A percentile compares a stretch with the other conserved stretches of the same genome.
Evolutionary conservation across 192 early-diverging fungal genomes (phyloP).

Genomic region (Gigaspora rosea): DNA sequence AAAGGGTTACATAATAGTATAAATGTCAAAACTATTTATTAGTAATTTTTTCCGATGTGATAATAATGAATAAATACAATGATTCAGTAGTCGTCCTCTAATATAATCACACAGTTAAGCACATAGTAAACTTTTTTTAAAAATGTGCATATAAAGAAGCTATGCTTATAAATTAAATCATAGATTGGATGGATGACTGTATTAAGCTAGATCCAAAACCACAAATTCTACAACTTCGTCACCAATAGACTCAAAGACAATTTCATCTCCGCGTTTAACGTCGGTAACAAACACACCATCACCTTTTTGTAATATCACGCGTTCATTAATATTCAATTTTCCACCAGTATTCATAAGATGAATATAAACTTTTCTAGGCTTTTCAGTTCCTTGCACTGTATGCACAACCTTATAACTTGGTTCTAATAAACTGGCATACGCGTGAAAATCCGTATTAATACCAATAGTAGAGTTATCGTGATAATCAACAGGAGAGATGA

Average conservation of each 20-base stretch:
- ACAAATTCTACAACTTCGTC: conserved; percentile 29
- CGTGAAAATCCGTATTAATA: conserved; percentile 34
- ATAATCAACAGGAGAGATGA: neutral
- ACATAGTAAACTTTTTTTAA: too few species aligned
- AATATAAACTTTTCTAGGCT: conserved; percentile 25
- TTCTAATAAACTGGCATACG: conserved; percentile 32
- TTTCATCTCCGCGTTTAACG: conserved; percentile 21
- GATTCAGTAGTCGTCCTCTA: too few species aligned
- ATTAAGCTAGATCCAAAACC: conserved; percentile 31
- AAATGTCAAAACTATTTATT: too few species aligned
- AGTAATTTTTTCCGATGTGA: too few species aligned
- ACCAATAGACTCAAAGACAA: conserved; percentile 26
- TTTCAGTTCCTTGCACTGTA: conserved; percentile 1
- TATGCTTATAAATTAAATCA: too few species aligned
- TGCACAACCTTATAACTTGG: conserved; percentile 9
- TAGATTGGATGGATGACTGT: too few species aligned
- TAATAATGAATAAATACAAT: too few species aligned
- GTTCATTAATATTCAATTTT: conserved; percentile 15
- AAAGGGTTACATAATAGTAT: too few species aligned
- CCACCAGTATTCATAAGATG: conserved; percentile 3
- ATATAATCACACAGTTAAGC: too few species aligned
- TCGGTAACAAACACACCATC: conserved; percentile 37
- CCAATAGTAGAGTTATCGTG: conserved; percentile 8
- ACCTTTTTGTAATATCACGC: conserved; percentile 7
- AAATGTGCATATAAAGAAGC: too few species aligned